Evolutionary conservation across 768 basidiomycete genomes (phyloP).

Genomic region (Tulasnella sp.): DNA sequence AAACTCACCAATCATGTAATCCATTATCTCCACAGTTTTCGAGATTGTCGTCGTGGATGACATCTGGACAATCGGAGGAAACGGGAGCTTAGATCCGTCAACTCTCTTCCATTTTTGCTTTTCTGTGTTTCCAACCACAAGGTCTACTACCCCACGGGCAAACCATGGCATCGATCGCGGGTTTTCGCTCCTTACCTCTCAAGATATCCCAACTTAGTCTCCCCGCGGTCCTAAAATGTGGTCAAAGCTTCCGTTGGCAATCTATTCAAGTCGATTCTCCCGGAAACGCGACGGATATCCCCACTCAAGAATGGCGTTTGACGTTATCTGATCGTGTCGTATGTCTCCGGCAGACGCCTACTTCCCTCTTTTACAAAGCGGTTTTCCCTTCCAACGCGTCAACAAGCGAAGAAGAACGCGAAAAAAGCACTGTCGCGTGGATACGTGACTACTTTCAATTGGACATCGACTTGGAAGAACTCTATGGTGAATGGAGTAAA

Average conservation of each 20-base stretch:
- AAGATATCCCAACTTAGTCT: conserved; percentile 61
- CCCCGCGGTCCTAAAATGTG: conserved; percentile 62
- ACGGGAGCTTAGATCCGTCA: too few species aligned
- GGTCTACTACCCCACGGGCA: background rate
- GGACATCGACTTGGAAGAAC: conserved; percentile 48
- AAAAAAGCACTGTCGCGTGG: conserved; percentile 54
- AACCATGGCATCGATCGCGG: conserved; percentile 23
- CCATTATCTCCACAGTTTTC: background rate
- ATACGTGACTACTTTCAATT: conserved; percentile 84
- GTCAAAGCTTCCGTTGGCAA: conserved; percentile 76
- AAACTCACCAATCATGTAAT: background rate
- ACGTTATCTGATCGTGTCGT: conserved; percentile 73
- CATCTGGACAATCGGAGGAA: too few species aligned
- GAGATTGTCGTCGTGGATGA: background rate
- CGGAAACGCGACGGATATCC: conserved; percentile 10
- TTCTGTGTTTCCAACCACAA: conserved; percentile 19
- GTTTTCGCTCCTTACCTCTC: conserved; percentile 49
- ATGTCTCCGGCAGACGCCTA: conserved; percentile 61
- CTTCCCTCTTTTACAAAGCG: conserved; percentile 56
- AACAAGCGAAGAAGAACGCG: conserved; percentile 25
- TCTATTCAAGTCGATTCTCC: conserved; percentile 12
- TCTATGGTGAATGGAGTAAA: conserved; percentile 66
- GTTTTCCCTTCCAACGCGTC: conserved; percentile 39
- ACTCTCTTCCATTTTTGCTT: too few species aligned
- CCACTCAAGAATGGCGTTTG: conserved; percentile 58